These are phyloP conservation scores for Aspergillus hortae DNA, from an alignment of 2,329 filamentous ascomycete genomes.

Conservation along the genomic window DNA sequence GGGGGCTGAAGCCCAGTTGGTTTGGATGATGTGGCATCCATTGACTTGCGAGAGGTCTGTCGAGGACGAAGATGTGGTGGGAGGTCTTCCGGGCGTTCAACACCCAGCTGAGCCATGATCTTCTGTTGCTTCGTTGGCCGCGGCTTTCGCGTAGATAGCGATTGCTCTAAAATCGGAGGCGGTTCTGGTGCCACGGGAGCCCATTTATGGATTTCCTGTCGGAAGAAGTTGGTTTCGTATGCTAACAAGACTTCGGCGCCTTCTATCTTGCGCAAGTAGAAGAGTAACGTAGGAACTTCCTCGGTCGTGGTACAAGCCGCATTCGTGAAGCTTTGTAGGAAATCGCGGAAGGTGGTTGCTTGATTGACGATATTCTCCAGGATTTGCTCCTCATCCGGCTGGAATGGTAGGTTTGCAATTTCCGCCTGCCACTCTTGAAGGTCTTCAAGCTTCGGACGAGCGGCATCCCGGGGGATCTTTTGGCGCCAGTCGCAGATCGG, in stretches of 20 bases:
- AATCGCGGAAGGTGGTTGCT: slow-evolving; percentile 78
- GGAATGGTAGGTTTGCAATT: slow-evolving; percentile 77
- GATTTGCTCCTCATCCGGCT: slow-evolving; percentile 89
- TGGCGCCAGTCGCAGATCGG: slow-evolving; percentile 97
- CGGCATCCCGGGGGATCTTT: slow-evolving; percentile 93
- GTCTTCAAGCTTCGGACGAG: slow-evolving; percentile 91
- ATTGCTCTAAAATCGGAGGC: slow-evolving; percentile 81
- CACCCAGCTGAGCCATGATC: slow-evolving; percentile 81
- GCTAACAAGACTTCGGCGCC: slow-evolving; percentile 90
- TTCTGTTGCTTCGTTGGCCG: slow-evolving; percentile 96
- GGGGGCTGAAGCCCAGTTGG: slow-evolving; percentile 29
- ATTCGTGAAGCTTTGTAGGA: slow-evolving; percentile 76
- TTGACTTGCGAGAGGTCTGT: slow-evolving; percentile 66
- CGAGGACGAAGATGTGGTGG: slow-evolving; percentile 80
- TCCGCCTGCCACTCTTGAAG: slow-evolving; percentile 80
- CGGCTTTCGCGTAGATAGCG: slow-evolving; percentile 89
- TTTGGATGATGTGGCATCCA: slow-evolving; percentile 40
- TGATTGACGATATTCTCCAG: slow-evolving; percentile 82
- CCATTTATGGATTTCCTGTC: slow-evolving; percentile 93
- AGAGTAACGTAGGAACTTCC: slow-evolving; percentile 84
- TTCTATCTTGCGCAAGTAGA: slow-evolving; percentile 95
- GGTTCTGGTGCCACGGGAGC: slow-evolving; percentile 82
- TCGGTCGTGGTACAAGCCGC: slow-evolving; percentile 76
- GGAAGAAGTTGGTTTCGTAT: slow-evolving; percentile 95
- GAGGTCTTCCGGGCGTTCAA: slow-evolving; percentile 85